phyloP scores from a whole-genome alignment of 257 asterid species.

The Fraxinus cuspidata region DNA sequence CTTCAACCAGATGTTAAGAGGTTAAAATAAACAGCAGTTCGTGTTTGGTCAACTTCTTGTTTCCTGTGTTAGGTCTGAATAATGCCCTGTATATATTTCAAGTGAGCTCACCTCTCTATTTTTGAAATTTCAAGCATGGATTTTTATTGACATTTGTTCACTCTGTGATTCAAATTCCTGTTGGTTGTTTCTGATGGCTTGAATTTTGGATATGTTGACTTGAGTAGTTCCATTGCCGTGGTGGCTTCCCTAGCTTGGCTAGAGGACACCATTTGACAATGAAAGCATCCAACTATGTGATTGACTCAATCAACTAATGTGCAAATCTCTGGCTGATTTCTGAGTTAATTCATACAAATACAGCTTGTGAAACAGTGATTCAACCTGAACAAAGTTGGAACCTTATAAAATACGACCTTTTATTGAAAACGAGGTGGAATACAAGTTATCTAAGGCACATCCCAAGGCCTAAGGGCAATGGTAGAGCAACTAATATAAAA shows the following conservation, averaged over 20 bases:
- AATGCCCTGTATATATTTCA: slow-evolving; percentile 49
- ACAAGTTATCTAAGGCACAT: no score
- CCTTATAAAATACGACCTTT: neutral
- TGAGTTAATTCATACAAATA: no score
- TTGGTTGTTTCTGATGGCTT: slow-evolving; percentile 20
- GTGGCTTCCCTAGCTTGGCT: neutral
- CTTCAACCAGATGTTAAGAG: slow-evolving; percentile 65
- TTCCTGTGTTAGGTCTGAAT: slow-evolving; percentile 41
- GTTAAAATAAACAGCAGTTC: slow-evolving; percentile 33
- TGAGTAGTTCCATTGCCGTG: neutral
- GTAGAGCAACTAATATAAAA: no score
- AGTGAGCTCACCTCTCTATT: slow-evolving; percentile 34
- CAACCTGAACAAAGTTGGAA: neutral
- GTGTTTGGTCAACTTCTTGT: slow-evolving; percentile 22
- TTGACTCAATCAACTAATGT: no score
- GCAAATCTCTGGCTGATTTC: no score
- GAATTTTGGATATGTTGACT: neutral
- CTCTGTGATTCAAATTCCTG: slow-evolving; percentile 15
- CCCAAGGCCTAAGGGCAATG: no score
- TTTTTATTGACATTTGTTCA: slow-evolving; percentile 23
- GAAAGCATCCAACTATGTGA: no score
- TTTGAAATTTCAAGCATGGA: slow-evolving; percentile 30
- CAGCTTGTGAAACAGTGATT: neutral
- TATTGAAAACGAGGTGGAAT: neutral
- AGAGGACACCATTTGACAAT: neutral